Evolutionary conservation across 1,284 basidiomycete species (phyloP), one percentile per base, ranked within the genome.

Genomic region (Pseudozyma pruni): DNA sequence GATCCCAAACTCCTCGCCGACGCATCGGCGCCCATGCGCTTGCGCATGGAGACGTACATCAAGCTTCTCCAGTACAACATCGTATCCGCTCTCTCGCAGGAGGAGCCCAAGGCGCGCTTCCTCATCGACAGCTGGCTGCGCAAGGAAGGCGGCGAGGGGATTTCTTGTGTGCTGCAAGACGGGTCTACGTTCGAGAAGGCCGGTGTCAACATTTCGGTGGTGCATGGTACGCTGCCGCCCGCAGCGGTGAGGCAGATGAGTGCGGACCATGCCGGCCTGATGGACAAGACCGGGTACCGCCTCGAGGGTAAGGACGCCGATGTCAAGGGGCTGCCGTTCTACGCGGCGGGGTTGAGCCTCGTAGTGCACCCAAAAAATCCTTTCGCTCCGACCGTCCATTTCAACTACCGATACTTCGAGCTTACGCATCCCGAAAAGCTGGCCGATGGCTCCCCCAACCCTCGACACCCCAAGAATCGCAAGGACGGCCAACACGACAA

Each of bases 331-430:
- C 85, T 97, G 19, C 95, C 94, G 0, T 98, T 95, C 86, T 96
- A 94, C 81, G 95, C 92, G 7, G 91, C 91, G 0, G 95, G 95
- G 0, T 86, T 98, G 74, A 91, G 89, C 63, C 87, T 97, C 73
- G 93, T 98, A 72, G 88, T 98, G 23, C 96, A 98, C 84, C 94
- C 95, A 0, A 87, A 89, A 62, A 96, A 94, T 84, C 96, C 96
- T 0, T 81, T 81, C 50, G 84, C 82, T 8, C 84, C 84, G 2
- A 96, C 94, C n/a, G 90, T 92, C 8, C 95, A 99, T 83, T 89
- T 92, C 71, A 99, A 99, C 84, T 98, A 95, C 81, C 91, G 96
- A 52, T 98, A 98, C 85, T 98, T 99, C 83, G 96, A 98, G 84
- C 63, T 79, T 20, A 69, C 70, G 16, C 80, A 82, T 37, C 80